Evolutionary conservation across 805 yeast genomes (phyloP), one percentile per base, ranked within the genome.

Genomic region (Henningerozyma blattae): DNA sequence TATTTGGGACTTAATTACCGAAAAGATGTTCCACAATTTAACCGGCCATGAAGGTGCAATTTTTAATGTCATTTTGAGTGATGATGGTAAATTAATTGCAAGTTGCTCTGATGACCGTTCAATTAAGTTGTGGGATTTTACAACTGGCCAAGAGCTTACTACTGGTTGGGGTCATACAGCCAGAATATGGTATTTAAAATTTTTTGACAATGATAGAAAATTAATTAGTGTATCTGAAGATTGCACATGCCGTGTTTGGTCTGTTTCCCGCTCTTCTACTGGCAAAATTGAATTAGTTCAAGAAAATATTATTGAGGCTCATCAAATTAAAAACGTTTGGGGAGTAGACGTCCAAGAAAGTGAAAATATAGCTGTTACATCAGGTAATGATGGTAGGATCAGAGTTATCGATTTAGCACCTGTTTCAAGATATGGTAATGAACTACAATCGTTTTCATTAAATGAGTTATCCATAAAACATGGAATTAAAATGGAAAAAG

Each of bases 161-260:
- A 71, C 76, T 18, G 96, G 95, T 0, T 91, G 96, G 96, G 98
- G 97, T 12, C 98, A 91, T 52, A 77, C 81, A 1, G 89, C 97
- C 0, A 70, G 98, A 50, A 87, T 91, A 27, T 91, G 98, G 98
- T 69, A 71, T 28, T 60, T 89, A 30, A 65, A 65, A 32, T 83
- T 84, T 49, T 69, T 62, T 37, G 58, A 59, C 5, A 44, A 54
- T 14, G 56, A 56, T 30, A 49, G 43, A 4, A 54, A 59, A 4
- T 45, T 77, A 1, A 61, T 84, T 13, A 75, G 93, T 54, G 74
- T 77, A 18, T 77, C 93, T 5, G 98, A 91, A 54, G 98, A 91
- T 55, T 73, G 87, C 45, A 77, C 94, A 0, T 71, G 82, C 9
- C 68, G 95, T 41, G 53, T 77, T 0, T 91, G 98, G 98, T 55